phyloP scores from a whole-genome alignment of 306 rosid genomes.

The Astragalus glycyphyllos region DNA sequence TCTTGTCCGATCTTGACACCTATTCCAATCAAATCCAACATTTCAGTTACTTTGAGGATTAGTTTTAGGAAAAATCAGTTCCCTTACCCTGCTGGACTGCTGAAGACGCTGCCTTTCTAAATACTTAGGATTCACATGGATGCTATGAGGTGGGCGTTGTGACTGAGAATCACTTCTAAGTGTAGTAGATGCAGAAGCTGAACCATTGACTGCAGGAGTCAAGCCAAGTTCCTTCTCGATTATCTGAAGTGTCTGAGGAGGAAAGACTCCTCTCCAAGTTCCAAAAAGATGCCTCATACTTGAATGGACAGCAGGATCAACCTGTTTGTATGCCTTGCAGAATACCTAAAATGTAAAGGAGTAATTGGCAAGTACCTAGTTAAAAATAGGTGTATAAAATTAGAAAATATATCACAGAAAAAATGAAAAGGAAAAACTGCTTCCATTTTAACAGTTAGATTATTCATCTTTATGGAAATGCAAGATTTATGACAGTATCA shows the following conservation, averaged over 20 bases:
- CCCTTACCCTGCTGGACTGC: constrained; percentile 81
- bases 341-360: constrained; percentile 78
- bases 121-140: constrained; percentile 97
- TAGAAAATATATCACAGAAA: constrained; percentile 28
- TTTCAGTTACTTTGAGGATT: constrained; percentile 15
- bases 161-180: constrained; percentile 85
- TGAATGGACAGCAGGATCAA: constrained; percentile 77
- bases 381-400: constrained; percentile 45
- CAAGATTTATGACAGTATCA: constrained; percentile 7
- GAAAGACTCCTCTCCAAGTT: constrained; percentile 97
- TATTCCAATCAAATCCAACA: constrained; percentile 29
- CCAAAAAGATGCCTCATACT: constrained; percentile 99
- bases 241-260: constrained; percentile 80
- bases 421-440: constrained; percentile 27
- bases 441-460: constrained; percentile 34
- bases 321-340: constrained; percentile 91
- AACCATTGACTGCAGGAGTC: constrained; percentile 66
- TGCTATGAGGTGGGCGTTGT: constrained; percentile 86
- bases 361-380: constrained; percentile 53
- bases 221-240: constrained; percentile 93
- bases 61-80: constrained; percentile 38
- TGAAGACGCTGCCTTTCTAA: constrained; percentile 95
- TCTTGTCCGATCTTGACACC: constrained; percentile 14
- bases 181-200: constrained; percentile 63
- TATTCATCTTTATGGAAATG: constrained; percentile 37